Base-by-base conservation (phyloP, 768 basidiomycete genomes). In the Termitomyces eurrhizus region DNA sequence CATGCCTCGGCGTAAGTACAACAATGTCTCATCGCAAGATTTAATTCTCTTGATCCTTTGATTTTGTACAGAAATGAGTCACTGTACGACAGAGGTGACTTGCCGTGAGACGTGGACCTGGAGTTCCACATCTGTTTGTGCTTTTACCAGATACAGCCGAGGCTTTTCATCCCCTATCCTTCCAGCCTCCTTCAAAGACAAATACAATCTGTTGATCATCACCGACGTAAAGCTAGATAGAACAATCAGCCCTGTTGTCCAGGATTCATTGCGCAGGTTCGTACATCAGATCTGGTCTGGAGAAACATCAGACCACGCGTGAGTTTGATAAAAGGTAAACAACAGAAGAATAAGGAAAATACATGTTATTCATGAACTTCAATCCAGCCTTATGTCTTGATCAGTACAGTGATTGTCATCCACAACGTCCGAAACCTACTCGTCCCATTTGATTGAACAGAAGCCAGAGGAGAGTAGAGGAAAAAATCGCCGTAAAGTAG, bases 401-500 rank as follows among this genome's bases (percentile, higher is more conserved):
- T 54, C 24, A 50, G 41, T 21, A 42, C 7, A 11, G 32, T 48
- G 18, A 49, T 26, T 7, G 24, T 18, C 4, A 35, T 46, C 48
- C 48, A n/a, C 29, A 48, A 21, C 36, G 14, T 11, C 1, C n/a
- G 52, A 42, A 26, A 42, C 12, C 14, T 24, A 52, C 58, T 42
- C 36, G 54, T 46, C 21, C 37, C 1, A 8, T 41, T 39, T 24
- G 21, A 29, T 42, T 52, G 42, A 66, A 44, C 13, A 67, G 16
- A 16, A 67, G 52, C 64, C 66, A 68, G 11, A 64, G 29, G n/a
- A 67, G 53, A 16, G 66, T 68, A 4, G 62, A 66, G 9, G 66
- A 65, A 56, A 67, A 68, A n/a, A 68, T 67, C 1, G 62, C 66
- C 41, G 64, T 46, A 36, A 67, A 68, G 59, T 68, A 67, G 35